Base-by-base conservation (phyloP, 495 filamentous ascomycete species). In the Aspergillus conjunctus region DNA sequence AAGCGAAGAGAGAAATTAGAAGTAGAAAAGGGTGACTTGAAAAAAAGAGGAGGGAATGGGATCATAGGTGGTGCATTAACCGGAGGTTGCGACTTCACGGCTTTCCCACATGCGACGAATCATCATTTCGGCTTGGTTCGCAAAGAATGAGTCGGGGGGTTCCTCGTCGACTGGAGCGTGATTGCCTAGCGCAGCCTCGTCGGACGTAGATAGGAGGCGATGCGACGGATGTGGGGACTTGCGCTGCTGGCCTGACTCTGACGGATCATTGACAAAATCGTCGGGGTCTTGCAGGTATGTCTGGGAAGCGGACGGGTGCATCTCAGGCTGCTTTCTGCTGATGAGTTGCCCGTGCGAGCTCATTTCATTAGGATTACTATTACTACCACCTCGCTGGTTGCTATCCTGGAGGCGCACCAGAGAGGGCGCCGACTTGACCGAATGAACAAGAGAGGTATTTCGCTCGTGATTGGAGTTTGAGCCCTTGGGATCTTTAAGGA, bases 21-120 rank as follows among this genome's bases (percentile, higher is more conserved):
- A 41, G 26, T 26, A 37, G 41, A 22, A 54, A 31, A 56, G 39
- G 17, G 45, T 10, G 49, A 58, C 50, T n/a, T 48, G 12, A 21
- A 21, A 56, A 43, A 62, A 41, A 41, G 21, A 49, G 59, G 46
- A 30, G 44, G 50, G 6, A 33, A 22, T n/a, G 18, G 12, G 12
- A 46, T 6, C 2, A 33, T 18, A 20, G n/a, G 18, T 54, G 48
- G 41, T 60, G 61, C 58, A 54, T 62, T 56, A 80, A 37, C 73
- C 69, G 15, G 72, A 73, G 17, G 66, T 68, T 7, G 77, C 75
- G 3, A 78, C 75, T 54, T 79, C 76, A 43, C 78, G 77, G 60
- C 73, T 79, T 33, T 80, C 75, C 78, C 78, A 80, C 66, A 80
- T 77, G 39, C 78, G 76, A 50, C 78, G 78, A 43, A 80, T 68